Evolutionary conservation across 2,329 filamentous ascomycete species (phyloP), one percentile per base, ranked within the genome.

Genomic region (Colletotrichum chrysophilum): DNA sequence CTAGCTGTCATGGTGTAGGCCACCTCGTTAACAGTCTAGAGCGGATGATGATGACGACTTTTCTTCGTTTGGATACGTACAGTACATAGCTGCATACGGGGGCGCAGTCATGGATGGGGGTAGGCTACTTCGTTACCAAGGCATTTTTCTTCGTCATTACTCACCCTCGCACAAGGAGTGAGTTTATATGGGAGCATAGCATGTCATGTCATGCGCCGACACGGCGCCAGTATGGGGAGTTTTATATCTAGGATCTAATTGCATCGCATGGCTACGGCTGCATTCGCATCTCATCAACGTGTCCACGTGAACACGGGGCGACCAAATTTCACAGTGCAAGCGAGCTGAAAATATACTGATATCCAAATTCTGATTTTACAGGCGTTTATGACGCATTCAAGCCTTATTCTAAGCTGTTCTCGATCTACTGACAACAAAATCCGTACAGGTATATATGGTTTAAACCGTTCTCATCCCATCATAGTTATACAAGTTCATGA

Each of bases 21-120:
- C 43, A 21, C n/a, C n/a, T 68, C 21, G 30, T 34, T 52, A n/a
- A 32, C 18, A 21, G 67, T 14, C 32, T 38, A 56, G 18, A 14
- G 67, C 24, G 56, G 56, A 75, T 72, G 64, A 75, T 66, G 71
- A 74, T 68, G 62, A 75, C 32, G 73, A 75, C 62, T 72, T 67
- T 62, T 70, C 32, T 64, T 66, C 30, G n/a, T 48, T 52, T 66
- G 66, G 34, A 66, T 55, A 52, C 72, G 30, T 74, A 74, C 61
- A 74, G 36, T 62, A 52, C 18, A 62, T 64, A 72, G n/a, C 55
- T 58, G 73, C 73, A 52, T 60, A 32, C 10, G 34, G 30, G 69
- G 69, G 55, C n/a, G 55, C 55, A 34, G 43, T 58, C 56, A 38
- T 32, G 28, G 60, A 32, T 34, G 28, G 34, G 58, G 38, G n/a